Evolutionary conservation across 2,329 filamentous ascomycete species (phyloP).

Genomic region (Chaetomium sp.): DNA sequence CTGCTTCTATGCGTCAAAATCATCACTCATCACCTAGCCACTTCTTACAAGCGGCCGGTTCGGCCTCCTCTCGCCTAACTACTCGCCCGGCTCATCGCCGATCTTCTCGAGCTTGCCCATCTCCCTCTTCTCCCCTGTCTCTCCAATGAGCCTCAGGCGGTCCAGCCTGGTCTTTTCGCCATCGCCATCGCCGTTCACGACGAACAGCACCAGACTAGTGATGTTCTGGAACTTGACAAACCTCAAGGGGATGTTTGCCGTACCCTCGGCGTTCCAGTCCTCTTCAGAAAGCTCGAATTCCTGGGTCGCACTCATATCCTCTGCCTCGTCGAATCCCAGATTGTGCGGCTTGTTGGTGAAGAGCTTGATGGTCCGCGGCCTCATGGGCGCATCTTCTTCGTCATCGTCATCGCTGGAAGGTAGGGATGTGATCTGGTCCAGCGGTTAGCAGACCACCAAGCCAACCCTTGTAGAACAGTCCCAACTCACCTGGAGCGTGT

Average conservation of each 20-base stretch:
- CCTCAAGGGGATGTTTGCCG: slow-evolving; percentile 71
- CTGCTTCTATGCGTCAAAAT: slow-evolving; percentile 17
- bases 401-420: slow-evolving; percentile 62
- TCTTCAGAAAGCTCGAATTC: slow-evolving; percentile 69
- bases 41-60: background rate
- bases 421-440: slow-evolving; percentile 76
- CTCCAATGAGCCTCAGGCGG: slow-evolving; percentile 78
- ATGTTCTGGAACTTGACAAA: slow-evolving; percentile 99
- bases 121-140: slow-evolving; percentile 86
- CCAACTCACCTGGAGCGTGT: slow-evolving; percentile 67
- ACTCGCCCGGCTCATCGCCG: slow-evolving; percentile 62
- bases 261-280: slow-evolving; percentile 82
- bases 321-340: slow-evolving; percentile 92
- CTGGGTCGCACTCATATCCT: slow-evolving; percentile 81
- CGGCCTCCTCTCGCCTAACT: slow-evolving; percentile 9
- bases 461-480: slow-evolving; percentile 5
- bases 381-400: slow-evolving; percentile 74
- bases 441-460: slow-evolving; percentile 19
- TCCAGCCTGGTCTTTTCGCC: slow-evolving; percentile 85
- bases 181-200: slow-evolving; percentile 81
- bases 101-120: slow-evolving; percentile 97
- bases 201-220: slow-evolving; percentile 81
- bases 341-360: slow-evolving; percentile 89
- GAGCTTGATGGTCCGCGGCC: slow-evolving; percentile 80
- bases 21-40: slow-evolving; percentile 16